Conservation (phyloP, 441 rosid genomes). For the Pelargonium australe region DNA sequence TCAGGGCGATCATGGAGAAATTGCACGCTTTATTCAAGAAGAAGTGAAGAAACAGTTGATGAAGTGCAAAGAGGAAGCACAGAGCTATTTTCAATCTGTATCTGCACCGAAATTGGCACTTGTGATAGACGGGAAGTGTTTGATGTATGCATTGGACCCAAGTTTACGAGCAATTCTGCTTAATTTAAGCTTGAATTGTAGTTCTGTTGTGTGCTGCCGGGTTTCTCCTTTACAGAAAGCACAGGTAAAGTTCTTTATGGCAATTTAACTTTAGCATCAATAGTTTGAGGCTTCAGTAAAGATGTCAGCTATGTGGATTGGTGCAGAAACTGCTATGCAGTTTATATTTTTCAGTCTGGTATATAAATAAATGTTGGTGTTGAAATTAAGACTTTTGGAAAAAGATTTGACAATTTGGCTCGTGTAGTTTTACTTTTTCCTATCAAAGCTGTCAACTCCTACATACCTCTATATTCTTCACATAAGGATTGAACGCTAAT, state of each 20-base stretch:
- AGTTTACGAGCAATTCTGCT: slow-evolving; percentile 74
- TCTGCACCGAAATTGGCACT: slow-evolving; percentile 85
- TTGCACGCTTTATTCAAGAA: slow-evolving; percentile 80
- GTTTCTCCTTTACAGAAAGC: slow-evolving; percentile 99
- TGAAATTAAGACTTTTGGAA: no score
- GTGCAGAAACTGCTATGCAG: neutral
- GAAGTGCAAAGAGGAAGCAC: slow-evolving; percentile 84
- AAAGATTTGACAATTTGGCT: no score
- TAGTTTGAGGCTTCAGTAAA: neutral
- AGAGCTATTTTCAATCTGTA: slow-evolving; percentile 40
- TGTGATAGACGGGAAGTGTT: slow-evolving; percentile 93
- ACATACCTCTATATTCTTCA: no score
- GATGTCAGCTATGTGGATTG: neutral
- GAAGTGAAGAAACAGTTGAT: slow-evolving; percentile 73
- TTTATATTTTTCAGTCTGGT: no score
- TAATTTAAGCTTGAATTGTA: slow-evolving; percentile 91
- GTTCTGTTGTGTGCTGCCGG: slow-evolving; percentile 97
- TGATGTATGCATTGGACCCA: slow-evolving; percentile 97
- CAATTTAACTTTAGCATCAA: neutral
- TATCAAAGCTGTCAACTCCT: no score
- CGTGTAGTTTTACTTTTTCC: no score
- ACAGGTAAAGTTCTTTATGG: slow-evolving; percentile 51
- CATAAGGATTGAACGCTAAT: neutral
- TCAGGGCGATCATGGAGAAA: slow-evolving; percentile 71
- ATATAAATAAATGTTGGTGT: no score